Percentiles rank a stretch among this genome's conserved stretches.
These are phyloP conservation scores for Phytophthora melonis DNA, from an alignment of 352 stramenopile species.

Conservation along the genomic window DNA sequence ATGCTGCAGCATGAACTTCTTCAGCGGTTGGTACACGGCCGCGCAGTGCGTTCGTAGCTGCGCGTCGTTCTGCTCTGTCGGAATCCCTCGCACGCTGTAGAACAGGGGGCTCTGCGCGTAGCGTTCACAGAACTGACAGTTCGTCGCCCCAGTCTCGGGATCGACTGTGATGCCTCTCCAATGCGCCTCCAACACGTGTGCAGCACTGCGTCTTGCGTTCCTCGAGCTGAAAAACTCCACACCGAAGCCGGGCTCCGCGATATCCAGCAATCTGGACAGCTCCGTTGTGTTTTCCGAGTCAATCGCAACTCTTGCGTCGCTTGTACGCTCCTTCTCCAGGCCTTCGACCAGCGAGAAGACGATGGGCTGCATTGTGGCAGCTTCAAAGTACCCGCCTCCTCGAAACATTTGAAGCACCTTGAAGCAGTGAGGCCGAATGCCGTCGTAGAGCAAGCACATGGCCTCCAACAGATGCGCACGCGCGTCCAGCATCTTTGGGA, in stretches of 20 bases:
- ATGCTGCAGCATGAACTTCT: slow-evolving; percentile 20
- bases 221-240: slow-evolving; percentile 10
- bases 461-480: slow-evolving; percentile 7
- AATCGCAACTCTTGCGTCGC: not conserved
- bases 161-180: slow-evolving; percentile 13
- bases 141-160: not conserved
- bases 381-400: not conserved
- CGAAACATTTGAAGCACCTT: slow-evolving; percentile 5
- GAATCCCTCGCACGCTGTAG: not conserved
- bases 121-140: not conserved
- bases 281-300: slow-evolving; percentile 10
- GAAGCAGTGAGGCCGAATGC: slow-evolving; percentile 12
- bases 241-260: slow-evolving; percentile 6
- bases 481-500: slow-evolving; percentile 11
- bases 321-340: slow-evolving; percentile 3
- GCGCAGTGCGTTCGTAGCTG: not conserved
- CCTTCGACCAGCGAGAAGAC: slow-evolving; percentile 16
- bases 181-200: slow-evolving; percentile 3
- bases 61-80: not conserved
- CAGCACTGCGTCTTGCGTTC: not conserved
- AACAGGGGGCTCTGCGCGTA: not conserved
- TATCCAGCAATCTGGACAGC: slow-evolving; percentile 9
- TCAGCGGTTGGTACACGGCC: slow-evolving; percentile 11
- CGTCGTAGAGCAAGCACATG: slow-evolving; percentile 16
- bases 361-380: slow-evolving; percentile 9